These are phyloP conservation scores for Cladophialophora bantiana DNA, from an alignment of 2,329 filamentous ascomycete species.

Conservation along the genomic window DNA sequence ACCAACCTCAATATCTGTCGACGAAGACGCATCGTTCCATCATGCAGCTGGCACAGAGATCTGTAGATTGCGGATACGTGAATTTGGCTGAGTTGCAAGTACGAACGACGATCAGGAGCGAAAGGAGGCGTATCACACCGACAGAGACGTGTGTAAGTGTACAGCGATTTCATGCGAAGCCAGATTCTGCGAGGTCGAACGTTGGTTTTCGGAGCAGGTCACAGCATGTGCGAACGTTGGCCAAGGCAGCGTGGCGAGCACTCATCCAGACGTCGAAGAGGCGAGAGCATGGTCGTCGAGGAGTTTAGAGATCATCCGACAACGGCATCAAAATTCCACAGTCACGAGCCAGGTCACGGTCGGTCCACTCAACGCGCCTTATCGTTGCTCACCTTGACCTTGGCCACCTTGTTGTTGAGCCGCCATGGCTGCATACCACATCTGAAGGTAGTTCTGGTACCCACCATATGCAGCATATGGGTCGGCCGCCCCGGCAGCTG, in stretches of 20 bases:
- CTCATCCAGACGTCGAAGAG: conserved; percentile 18
- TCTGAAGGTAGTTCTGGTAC: conserved; percentile 78
- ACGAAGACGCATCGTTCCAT: neutral
- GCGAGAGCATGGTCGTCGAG: conserved; percentile 30
- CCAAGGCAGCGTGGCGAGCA: conserved; percentile 16
- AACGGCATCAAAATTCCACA: conserved; percentile 26
- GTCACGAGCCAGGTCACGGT: conserved; percentile 37
- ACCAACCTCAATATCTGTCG: neutral
- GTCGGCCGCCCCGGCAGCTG: conserved; percentile 63
- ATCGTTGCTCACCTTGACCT: conserved; percentile 43
- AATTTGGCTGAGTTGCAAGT: conserved; percentile 3
- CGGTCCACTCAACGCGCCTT: conserved; percentile 40
- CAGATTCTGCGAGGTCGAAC: conserved; percentile 11
- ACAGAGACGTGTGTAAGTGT: conserved; percentile 2
- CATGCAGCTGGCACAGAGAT: neutral
- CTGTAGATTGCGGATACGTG: neutral
- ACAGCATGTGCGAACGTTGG: conserved; percentile 28
- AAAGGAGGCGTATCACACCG: conserved; percentile 21
- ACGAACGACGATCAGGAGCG: conserved; percentile 20
- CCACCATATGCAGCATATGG: conserved; percentile 84
- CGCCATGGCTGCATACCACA: conserved; percentile 78
- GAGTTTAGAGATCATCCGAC: conserved; percentile 28
- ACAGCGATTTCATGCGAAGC: conserved; percentile 7
- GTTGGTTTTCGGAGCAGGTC: conserved; percentile 21
- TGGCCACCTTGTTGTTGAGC: conserved; percentile 53